Base-by-base conservation (phyloP, 768 basidiomycete genomes). In the Leucogyrophana mollusca region DNA sequence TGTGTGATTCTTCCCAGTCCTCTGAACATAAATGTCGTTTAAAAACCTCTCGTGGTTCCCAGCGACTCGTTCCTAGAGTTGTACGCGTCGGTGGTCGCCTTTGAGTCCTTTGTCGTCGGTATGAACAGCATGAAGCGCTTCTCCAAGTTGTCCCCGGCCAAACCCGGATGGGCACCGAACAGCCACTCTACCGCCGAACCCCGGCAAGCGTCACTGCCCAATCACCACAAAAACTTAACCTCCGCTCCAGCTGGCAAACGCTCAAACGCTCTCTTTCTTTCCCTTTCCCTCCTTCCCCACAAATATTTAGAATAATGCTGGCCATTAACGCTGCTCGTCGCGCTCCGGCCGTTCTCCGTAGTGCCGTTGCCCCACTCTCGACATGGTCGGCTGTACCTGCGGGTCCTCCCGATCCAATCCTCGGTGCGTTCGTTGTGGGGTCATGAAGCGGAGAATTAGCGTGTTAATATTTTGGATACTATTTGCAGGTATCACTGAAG, bases 351-450 rank as follows among this genome's bases (percentile, higher is more conserved):
- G 62, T 68, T 56, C 53, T 67, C 45, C 67, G 66, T 45, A 53
- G 57, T 43, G 51, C 75, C 40, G 57, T 73, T 72, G 78, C 42
- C 61, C 76, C 58, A 48, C 61, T 83, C 47, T 93, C 90, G 10
- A 80, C 79, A 17, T 95, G 93, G 93, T 78, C 85, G 40, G 68
- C 77, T 48, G 90, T 95, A 47, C 80, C 84, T 40, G 86, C 88
- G 21, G 93, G 93, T 22, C 93, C 93, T 52, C 92, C 93, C 20
- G 93, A 95, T 65, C 83, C 93, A 41, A 95, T 95, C 72, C 85
- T 95, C 46, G 93, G 91, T 91, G 44, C 46, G 75, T 64, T 20
- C 34, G 1, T 23, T 48, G 34, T 34, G 20, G 27, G 49, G 37
- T 33, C 22, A 38, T 36, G n/a, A 39, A 20, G 18, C n/a, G n/a